Evolutionary conservation across 495 filamentous ascomycete genomes (phyloP).

Genomic region (Talaromyces nanjingensis): DNA sequence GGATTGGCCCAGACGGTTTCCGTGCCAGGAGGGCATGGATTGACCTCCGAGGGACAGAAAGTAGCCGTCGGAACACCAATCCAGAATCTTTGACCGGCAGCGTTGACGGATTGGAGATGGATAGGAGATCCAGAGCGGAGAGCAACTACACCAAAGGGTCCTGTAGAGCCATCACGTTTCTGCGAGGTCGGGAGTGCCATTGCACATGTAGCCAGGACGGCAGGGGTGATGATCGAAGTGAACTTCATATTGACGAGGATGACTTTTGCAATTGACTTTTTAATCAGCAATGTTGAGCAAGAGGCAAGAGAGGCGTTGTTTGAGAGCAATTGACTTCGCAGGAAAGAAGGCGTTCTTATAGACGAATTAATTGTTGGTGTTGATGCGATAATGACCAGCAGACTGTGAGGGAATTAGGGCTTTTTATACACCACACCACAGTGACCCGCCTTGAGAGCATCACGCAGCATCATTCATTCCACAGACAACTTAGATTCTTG

Average conservation of each 20-base stretch:
- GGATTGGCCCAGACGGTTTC: constrained; percentile 36
- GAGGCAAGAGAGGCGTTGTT: background rate
- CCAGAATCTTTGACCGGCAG: constrained; percentile 32
- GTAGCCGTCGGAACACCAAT: constrained; percentile 31
- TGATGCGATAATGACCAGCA: background rate
- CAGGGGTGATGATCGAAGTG: constrained; percentile 1
- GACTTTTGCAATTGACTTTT: background rate
- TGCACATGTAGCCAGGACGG: background rate
- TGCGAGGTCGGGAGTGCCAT: background rate
- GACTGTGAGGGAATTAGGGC: background rate
- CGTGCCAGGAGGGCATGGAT: constrained; percentile 34
- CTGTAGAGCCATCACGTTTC: background rate
- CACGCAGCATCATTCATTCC: background rate
- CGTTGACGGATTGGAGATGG: constrained; percentile 33
- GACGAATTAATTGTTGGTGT: background rate
- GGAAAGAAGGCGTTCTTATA: background rate
- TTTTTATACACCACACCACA: background rate
- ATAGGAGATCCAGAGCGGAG: constrained; percentile 34
- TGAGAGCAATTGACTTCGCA: background rate
- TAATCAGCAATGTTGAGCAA: background rate
- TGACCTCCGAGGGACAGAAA: constrained; percentile 27
- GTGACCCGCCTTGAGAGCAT: background rate
- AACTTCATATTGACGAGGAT: constrained; percentile 4
- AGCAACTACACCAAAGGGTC: constrained; percentile 28
- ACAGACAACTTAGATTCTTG: background rate